Percentiles rank a stretch among this genome's conserved stretches.
phyloP scores from a whole-genome alignment of 352 stramenopile species.

The Phytopythium ostracodes region DNA sequence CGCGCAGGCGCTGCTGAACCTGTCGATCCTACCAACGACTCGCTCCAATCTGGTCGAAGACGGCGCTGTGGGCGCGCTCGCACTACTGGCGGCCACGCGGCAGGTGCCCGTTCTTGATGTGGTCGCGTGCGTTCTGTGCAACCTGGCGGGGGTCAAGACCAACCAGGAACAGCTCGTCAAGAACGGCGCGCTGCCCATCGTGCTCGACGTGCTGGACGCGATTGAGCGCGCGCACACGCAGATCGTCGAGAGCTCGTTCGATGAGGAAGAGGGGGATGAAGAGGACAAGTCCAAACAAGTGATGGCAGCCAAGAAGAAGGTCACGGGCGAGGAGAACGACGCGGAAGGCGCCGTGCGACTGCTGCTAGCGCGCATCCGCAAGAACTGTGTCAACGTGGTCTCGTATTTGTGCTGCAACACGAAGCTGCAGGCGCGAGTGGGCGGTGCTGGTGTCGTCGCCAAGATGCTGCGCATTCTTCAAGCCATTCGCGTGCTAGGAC shows the following conservation, averaged over 20 bases:
- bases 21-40: slow-evolving; percentile 77
- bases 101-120: slow-evolving; percentile 39
- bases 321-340: slow-evolving; percentile 10
- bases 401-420: slow-evolving; percentile 75
- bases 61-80: slow-evolving; percentile 50
- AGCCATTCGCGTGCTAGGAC: slow-evolving; percentile 1
- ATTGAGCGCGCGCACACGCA: slow-evolving; percentile 24
- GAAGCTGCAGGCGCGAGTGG: slow-evolving; percentile 57
- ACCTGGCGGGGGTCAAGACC: slow-evolving; percentile 51
- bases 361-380: slow-evolving; percentile 35
- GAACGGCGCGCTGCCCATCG: slow-evolving; percentile 42
- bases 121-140: slow-evolving; percentile 52
- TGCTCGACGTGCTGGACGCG: slow-evolving; percentile 37
- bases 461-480: slow-evolving; percentile 45
- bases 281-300: background rate
- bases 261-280: slow-evolving; percentile 8
- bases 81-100: slow-evolving; percentile 33
- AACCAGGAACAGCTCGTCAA: slow-evolving; percentile 65
- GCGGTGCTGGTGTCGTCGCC: slow-evolving; percentile 46
- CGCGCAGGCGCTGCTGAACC: slow-evolving; percentile 64
- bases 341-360: slow-evolving; percentile 3
- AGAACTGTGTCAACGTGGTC: slow-evolving; percentile 60
- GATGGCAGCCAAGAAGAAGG: background rate
- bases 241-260: slow-evolving; percentile 8
- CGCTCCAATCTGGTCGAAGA: slow-evolving; percentile 71